These are phyloP conservation scores for Vaucheria bursata DNA, from an alignment of 352 stramenopile species.

Conservation along the genomic window DNA sequence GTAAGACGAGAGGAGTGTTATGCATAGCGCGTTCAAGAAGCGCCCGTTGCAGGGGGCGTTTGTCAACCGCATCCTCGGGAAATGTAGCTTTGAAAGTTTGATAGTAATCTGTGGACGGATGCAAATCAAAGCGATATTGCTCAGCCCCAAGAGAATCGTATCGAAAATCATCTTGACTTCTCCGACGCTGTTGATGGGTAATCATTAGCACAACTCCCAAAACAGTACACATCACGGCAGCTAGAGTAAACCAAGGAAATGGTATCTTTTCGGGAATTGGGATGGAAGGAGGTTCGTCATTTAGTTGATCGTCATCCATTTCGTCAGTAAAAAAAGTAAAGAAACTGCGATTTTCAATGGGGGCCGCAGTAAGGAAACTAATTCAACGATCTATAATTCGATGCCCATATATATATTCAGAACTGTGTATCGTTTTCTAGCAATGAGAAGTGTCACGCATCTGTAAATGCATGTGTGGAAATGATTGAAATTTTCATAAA, in stretches of 20 bases:
- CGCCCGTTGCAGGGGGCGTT: background rate
- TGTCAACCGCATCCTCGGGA: background rate
- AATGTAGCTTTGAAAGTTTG: background rate
- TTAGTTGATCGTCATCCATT: background rate
- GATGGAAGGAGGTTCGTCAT: background rate
- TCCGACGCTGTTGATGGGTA: background rate
- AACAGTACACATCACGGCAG: background rate
- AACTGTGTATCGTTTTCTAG: no score
- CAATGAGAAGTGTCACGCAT: no score
- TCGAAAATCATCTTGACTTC: background rate
- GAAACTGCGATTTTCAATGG: no score
- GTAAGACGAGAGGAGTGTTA: background rate
- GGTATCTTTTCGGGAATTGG: background rate
- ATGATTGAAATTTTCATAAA: no score
- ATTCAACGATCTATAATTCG: no score
- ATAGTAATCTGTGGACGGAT: background rate
- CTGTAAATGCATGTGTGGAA: no score
- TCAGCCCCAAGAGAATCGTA: background rate
- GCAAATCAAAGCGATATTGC: background rate
- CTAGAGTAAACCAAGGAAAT: background rate
- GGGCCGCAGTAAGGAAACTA: no score
- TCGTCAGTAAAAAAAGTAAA: no score
- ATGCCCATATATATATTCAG: no score
- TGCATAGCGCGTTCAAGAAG: background rate
- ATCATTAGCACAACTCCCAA: background rate